These are phyloP conservation scores for Penicillium psychrofluorescens DNA, from an alignment of 495 filamentous ascomycete genomes.

Conservation along the genomic window DNA sequence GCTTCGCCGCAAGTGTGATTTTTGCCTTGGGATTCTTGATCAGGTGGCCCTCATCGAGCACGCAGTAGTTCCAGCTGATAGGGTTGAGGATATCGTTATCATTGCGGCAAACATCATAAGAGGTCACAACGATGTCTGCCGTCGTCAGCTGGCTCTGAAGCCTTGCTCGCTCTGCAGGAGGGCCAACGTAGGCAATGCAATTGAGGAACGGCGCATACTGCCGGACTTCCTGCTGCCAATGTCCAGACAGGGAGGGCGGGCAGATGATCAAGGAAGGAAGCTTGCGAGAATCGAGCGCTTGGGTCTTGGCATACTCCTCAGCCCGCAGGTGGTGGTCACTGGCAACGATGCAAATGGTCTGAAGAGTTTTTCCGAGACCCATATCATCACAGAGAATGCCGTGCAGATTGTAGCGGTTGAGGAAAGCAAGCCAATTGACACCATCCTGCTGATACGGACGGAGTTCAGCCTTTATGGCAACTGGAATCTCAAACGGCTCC, in stretches of 20 bases:
- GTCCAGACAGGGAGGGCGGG: slow-evolving; percentile 92
- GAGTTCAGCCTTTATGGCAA: slow-evolving; percentile 92
- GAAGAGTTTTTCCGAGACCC: slow-evolving; percentile 95
- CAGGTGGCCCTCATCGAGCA: slow-evolving; percentile 93
- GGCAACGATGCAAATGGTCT: slow-evolving; percentile 95
- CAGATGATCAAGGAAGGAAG: slow-evolving; percentile 92
- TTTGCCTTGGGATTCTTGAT: slow-evolving; percentile 98
- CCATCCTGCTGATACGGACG: slow-evolving; percentile 97
- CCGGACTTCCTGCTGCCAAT: slow-evolving; percentile 97
- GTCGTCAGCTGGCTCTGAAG: slow-evolving; percentile 58
- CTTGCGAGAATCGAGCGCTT: slow-evolving; percentile 64
- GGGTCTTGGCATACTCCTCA: slow-evolving; percentile 78
- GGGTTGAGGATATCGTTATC: slow-evolving; percentile 78
- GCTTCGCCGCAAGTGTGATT: slow-evolving; percentile 84
- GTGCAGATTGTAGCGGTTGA: slow-evolving; percentile 95
- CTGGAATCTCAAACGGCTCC: slow-evolving; percentile 86
- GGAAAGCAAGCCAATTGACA: slow-evolving; percentile 97
- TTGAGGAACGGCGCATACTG: slow-evolving; percentile 90
- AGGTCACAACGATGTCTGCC: slow-evolving; percentile 91
- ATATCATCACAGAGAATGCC: slow-evolving; percentile 99
- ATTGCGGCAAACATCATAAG: slow-evolving; percentile 94
- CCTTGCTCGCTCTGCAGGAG: slow-evolving; percentile 67
- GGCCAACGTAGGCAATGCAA: slow-evolving; percentile 82
- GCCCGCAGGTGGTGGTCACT: slow-evolving; percentile 92
- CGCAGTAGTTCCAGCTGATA: slow-evolving; percentile 92